Evolutionary conservation across 192 early-diverging fungal genomes (phyloP), one percentile per base, ranked within the genome.

Genomic region (Entomortierella lignicola): DNA sequence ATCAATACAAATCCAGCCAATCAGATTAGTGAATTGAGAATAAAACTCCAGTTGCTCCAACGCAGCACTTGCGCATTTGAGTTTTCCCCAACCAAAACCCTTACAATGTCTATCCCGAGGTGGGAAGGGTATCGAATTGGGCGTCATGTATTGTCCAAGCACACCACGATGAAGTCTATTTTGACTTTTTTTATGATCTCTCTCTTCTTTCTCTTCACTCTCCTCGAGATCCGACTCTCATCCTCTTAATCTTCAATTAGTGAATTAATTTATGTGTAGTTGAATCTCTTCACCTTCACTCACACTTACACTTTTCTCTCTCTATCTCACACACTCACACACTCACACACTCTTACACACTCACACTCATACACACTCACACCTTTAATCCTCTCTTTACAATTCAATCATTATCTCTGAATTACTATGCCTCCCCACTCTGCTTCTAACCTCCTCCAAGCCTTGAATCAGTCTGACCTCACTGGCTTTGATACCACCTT

Each of bases 341-440:
- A 23, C 17, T 29, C 59, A 4, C 47, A 17, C 43, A 53, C n/a
- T n/a, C 53, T 12, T 26, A 21, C 67, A 52, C 10, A 30, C 32
- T 34, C 31, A 27, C 62, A 41, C 50, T 41, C 25, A 26, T n/a
- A 26, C 4, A 11, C 43, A 25, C 17, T 62, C 48, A 13, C 55
- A 18, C 26, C 27, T 26, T 43, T 59, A 37, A 8, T 8, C 1
- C 29, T 44, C 15, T 53, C 25, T 48, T 26, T 15, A 43, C 27
- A 48, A 32, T 44, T n/a, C 34, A 17, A 13, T 23, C 32, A 27
- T 42, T 30, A 2, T 54, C 50, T 32, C 26, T 65, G 41, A 5
- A 0, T 13, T 17, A 37, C 42, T 37, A 73, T 73, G 71, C 71
- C 71, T 66, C 71, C 71, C 15, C 71, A 60, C 51, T 73, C 62